Evolutionary conservation across 2,329 filamentous ascomycete genomes (phyloP), one percentile per base, ranked within the genome.

Genomic region (Cladosporium sp.): DNA sequence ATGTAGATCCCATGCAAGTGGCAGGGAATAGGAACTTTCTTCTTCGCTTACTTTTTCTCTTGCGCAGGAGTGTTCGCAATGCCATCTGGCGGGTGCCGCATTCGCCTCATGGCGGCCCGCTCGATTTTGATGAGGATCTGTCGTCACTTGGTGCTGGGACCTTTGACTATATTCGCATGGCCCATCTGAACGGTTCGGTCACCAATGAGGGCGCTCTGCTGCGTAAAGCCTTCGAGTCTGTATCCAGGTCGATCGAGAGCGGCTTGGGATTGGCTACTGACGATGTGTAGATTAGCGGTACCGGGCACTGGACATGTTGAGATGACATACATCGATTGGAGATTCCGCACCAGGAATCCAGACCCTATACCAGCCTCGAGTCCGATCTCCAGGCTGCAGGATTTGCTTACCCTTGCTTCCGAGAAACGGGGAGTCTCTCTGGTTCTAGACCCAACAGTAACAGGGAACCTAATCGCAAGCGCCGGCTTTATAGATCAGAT

Each of bases 321-420:
- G 49, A 17, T 40, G 7, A 52, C 15, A 3, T 52, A 40, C 49
- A n/a, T 52, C 15, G 49, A 52, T 20, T 52, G 49, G 49, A 25
- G 15, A 28, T 52, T 52, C n/a, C 22, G 24, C 4, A 52, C 47
- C 7, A 32, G 17, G 1, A 50, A 50, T 13, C 13, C 15, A 17
- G 0, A n/a, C n/a, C 47, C 47, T 1, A 12, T 50, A 19, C 32
- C 34, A 17, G 9, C 7, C 3, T 20, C 2, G 2, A 17, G 20
- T 12, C 19, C 47, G 4, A 9, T 50, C 15, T 5, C 17, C 2
- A 37, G 20, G 34, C 34, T 50, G 12, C 47, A 50, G 17, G 19
- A 37, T 5, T 9, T 22, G 7, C 28, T 50, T 9, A 15, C 10
- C 7, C 12, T 37, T 1, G 47, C 47, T 12, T 50, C 34, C 7